Percentiles rank a stretch among this genome's conserved stretches.
Evolutionary conservation across 2,329 filamentous ascomycete species (phyloP).

Genomic region (Neopestalotiopsis sp.): DNA sequence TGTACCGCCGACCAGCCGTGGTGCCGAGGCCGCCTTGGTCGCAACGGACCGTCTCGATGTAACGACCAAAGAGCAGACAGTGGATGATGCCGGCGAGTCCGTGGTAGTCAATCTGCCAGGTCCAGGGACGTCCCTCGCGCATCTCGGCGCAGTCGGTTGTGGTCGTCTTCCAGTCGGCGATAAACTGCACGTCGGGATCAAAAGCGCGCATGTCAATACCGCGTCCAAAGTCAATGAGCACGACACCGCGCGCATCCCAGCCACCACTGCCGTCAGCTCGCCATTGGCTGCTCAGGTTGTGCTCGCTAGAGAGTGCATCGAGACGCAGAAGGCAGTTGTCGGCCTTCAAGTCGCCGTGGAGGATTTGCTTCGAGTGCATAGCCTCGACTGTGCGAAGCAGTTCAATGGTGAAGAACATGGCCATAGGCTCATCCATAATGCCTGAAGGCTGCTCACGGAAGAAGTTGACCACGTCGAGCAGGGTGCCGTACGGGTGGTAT

Average conservation of each 20-base stretch:
- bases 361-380: constrained; percentile 77
- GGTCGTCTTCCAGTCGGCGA: constrained; percentile 93
- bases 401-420: constrained; percentile 96
- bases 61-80: constrained; percentile 89
- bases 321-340: constrained; percentile 95
- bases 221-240: constrained; percentile 92
- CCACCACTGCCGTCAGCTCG: constrained; percentile 74
- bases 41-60: constrained; percentile 79
- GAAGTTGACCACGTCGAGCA: constrained; percentile 93
- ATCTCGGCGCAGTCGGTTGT: constrained; percentile 94
- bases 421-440: constrained; percentile 87
- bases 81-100: constrained; percentile 89
- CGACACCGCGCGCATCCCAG: constrained; percentile 81
- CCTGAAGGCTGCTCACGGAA: constrained; percentile 74
- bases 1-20: constrained; percentile 70
- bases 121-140: constrained; percentile 93
- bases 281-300: constrained; percentile 67
- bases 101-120: constrained; percentile 96
- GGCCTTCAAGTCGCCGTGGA: constrained; percentile 94
- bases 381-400: constrained; percentile 89
- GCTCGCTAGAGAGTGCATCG: constrained; percentile 53
- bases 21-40: constrained; percentile 62
- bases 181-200: constrained; percentile 77
- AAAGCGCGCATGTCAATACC: constrained; percentile 94
- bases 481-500: constrained; percentile 85